Base-by-base conservation (phyloP, 2,329 filamentous ascomycete genomes). In the Madurella fahalii region DNA sequence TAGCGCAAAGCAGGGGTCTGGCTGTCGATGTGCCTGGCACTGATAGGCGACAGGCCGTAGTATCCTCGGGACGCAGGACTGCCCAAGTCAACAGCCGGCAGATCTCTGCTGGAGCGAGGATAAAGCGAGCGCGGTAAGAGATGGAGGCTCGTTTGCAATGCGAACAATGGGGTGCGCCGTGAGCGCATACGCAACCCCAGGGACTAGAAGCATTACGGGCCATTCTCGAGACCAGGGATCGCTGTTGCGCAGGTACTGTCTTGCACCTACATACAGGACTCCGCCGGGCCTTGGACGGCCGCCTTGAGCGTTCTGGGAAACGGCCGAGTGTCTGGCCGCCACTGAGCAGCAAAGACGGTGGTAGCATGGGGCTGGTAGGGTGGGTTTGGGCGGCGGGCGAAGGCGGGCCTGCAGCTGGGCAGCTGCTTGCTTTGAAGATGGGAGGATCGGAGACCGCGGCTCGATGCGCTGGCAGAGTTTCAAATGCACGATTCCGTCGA, bases 381-480 rank as follows among this genome's bases (percentile, higher is more conserved):
- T 57, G 16, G 49, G 41, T 53, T 55, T 53, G 43, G 54, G 54
- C 54, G 39, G 52, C 55, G 51, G 32, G 31, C 51, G 15, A 13
- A 49, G 40, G 45, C 46, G 41, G 20, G 47, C 45, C 13, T 50
- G 34, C 16, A 43, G 56, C 44, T 40, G 40, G 25, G 49, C 47
- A 53, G 50, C 46, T 32, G 40, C 17, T 20, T 40, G 16, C 51
- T 50, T 53, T 54, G 42, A 54, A 58, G 54, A 57, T 56, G 51
- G 54, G 57, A 57, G 55, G 58, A 57, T 53, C 57, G 54, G 54
- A 56, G 45, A 49, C 55, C 32, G 57, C 58, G 58, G 58, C 47
- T 60, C 54, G 56, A 63, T 65, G 62, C 61, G 63, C 60, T 65
- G 63, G 62, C 63, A 62, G 50, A 61, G 62, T 65, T 65, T 64